These are phyloP conservation scores for Talaromyces sp. DNA, from an alignment of 2,329 filamentous ascomycete genomes.

Conservation along the genomic window DNA sequence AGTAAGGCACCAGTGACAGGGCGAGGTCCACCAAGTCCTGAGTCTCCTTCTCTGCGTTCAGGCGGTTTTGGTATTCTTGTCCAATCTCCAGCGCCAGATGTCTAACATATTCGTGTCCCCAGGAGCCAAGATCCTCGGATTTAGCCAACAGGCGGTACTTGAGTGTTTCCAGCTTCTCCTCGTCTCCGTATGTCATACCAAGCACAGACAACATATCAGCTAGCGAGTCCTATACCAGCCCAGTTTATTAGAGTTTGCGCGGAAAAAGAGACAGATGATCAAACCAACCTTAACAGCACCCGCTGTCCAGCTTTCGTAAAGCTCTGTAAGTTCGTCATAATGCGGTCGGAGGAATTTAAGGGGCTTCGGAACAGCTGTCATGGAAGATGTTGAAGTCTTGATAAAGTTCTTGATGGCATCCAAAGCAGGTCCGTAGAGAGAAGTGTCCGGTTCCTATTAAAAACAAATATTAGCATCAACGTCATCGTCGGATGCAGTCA, in stretches of 20 bases:
- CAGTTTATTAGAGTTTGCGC: conserved; percentile 9
- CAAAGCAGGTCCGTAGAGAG: conserved; percentile 87
- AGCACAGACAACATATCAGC: conserved; percentile 97
- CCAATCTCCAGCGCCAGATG: conserved; percentile 96
- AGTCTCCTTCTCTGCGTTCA: conserved; percentile 80
- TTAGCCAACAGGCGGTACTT: conserved; percentile 92
- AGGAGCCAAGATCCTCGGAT: conserved; percentile 89
- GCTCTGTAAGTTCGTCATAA: conserved; percentile 83
- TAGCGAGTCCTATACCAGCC: conserved; percentile 62
- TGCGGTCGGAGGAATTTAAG: conserved; percentile 97
- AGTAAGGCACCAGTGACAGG: conserved; percentile 83
- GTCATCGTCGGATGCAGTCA: conserved; percentile 24
- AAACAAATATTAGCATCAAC: conserved; percentile 24
- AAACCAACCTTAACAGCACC: conserved; percentile 76
- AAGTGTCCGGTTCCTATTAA: conserved; percentile 76
- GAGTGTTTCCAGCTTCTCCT: conserved; percentile 91
- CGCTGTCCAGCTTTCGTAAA: conserved; percentile 86
- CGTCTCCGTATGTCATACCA: conserved; percentile 98
- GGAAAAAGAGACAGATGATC: neutral
- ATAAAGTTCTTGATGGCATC: conserved; percentile 98
- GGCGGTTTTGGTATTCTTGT: conserved; percentile 84
- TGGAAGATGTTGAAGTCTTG: conserved; percentile 98
- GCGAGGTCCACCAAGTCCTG: conserved; percentile 86
- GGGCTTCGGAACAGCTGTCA: conserved; percentile 98
- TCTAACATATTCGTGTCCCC: conserved; percentile 97